A percentile compares a stretch with the other conserved stretches of the same genome.
phyloP scores from a whole-genome alignment of 352 stramenopile species.

The Phytopythium kandeliae region DNA sequence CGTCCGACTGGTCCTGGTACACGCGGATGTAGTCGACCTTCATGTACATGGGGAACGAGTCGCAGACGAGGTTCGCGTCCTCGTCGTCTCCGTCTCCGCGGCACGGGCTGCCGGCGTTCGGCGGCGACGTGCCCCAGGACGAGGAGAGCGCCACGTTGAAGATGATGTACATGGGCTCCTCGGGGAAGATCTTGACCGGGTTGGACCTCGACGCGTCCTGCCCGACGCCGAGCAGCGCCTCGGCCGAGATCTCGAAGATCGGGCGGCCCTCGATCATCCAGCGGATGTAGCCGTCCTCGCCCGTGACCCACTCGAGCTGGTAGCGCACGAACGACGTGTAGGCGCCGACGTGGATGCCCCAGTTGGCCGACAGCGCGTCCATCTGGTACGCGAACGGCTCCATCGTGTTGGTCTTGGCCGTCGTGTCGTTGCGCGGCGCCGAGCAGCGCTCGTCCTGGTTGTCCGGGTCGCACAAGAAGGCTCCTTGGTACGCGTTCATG shows the following conservation, averaged over 20 bases:
- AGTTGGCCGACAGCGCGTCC: slow-evolving; percentile 92
- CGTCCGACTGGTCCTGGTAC: slow-evolving; percentile 46
- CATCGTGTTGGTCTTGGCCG: slow-evolving; percentile 4
- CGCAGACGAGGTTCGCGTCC: slow-evolving; percentile 58
- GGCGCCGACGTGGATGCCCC: slow-evolving; percentile 68
- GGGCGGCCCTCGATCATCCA: slow-evolving; percentile 81
- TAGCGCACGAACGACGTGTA: slow-evolving; percentile 74
- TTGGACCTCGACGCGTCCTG: slow-evolving; percentile 47
- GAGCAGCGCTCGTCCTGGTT: slow-evolving; percentile 36
- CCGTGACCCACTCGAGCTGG: slow-evolving; percentile 66
- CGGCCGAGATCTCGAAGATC: slow-evolving; percentile 83
- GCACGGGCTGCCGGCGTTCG: slow-evolving; percentile 40
- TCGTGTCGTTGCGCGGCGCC: slow-evolving; percentile 5
- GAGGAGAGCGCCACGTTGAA: slow-evolving; percentile 88
- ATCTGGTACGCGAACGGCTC: slow-evolving; percentile 71
- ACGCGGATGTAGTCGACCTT: slow-evolving; percentile 85
- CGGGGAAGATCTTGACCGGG: slow-evolving; percentile 87
- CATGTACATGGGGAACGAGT: slow-evolving; percentile 79
- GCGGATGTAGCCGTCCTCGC: slow-evolving; percentile 44
- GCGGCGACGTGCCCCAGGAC: slow-evolving; percentile 61
- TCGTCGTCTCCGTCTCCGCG: slow-evolving; percentile 46
- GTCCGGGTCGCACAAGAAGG: slow-evolving; percentile 48
- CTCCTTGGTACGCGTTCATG: slow-evolving; percentile 54
- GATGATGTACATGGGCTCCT: slow-evolving; percentile 92
- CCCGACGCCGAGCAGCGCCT: slow-evolving; percentile 39